Base-by-base conservation (phyloP, 1,284 basidiomycete genomes). In the Ceratobasidium papillatum region DNA sequence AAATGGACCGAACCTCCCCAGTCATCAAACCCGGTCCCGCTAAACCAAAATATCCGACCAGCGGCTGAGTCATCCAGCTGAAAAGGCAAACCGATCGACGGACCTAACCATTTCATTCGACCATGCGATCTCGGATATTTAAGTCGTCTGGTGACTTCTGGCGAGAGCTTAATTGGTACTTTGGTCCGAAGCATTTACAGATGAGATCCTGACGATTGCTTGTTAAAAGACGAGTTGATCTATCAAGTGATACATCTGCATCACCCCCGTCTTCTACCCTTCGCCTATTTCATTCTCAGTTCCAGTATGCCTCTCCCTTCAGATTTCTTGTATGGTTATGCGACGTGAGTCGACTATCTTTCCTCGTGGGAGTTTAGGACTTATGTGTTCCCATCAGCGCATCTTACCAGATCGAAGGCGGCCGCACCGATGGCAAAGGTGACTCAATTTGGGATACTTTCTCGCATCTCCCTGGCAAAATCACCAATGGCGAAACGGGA, bases 361-460 rank as follows among this genome's bases (percentile, higher is more conserved):
- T 34, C 14, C 36, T 38, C n/a, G 36, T 41, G 8, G 9, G 51
- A 8, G 17, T 54, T 11, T 22, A 9, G 9, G 17, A 22, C 34
- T 41, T 17, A 38, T 47, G 3, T 47, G 7, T 5, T 43, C 11
- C 45, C 11, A 47, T 47, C n/a, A 64, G 62, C n/a, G 71, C 71
- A 19, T 19, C 58, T 3, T 74, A 74, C 59, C 71, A 74, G 30
- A 62, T 74, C 17, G 71, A 74, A 63, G 71, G 71, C 14, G 56
- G 58, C 34, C 47, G 36, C 14, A 59, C 56, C n/a, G 71, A 74
- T 41, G 71, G 58, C 2, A 59, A 59, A 63, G 59, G 71, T 12
- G 54, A 58, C 32, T 74, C 71, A 2, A 62, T 62, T 45, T 74
- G 71, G 71, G 71, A 74, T 43, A 74, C 56, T 3, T 51, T 61